phyloP scores from a whole-genome alignment of 2,329 filamentous ascomycete genomes.

The Pseudomassariella vexata region DNA sequence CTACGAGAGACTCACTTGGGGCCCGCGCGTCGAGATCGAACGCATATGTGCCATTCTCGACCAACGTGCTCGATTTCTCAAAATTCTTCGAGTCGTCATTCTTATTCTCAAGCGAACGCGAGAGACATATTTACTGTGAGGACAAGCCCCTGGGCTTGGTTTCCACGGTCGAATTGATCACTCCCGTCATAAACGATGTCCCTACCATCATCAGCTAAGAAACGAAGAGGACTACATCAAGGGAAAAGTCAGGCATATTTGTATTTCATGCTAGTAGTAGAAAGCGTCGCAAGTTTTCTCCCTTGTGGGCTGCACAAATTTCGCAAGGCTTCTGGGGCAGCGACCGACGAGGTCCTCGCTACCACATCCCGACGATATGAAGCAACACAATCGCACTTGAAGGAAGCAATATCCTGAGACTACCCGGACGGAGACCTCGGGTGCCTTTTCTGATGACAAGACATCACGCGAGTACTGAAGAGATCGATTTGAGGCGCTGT shows the following conservation, averaged over 20 bases:
- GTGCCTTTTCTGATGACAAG: constrained; percentile 37
- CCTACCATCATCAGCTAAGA: not conserved
- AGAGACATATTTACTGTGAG: no score
- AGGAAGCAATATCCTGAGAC: constrained; percentile 25
- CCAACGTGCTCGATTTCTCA: not conserved
- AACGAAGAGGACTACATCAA: not conserved
- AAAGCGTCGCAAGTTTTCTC: constrained; percentile 39
- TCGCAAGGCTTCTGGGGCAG: constrained; percentile 30
- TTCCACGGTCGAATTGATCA: no score
- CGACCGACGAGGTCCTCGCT: constrained; percentile 25
- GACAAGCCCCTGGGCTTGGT: no score
- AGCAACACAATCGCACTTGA: constrained; percentile 10
- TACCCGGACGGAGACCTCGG: constrained; percentile 25
- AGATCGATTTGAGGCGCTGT: constrained; percentile 29
- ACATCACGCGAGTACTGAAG: constrained; percentile 35
- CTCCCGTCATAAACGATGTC: not conserved
- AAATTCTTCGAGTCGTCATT: not conserved
- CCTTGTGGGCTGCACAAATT: constrained; percentile 41
- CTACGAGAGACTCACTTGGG: not conserved
- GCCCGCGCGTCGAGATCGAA: not conserved
- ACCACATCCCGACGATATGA: constrained; percentile 17
- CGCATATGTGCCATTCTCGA: not conserved
- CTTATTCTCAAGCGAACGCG: no score
- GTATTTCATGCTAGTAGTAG: constrained; percentile 1
- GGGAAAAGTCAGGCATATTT: not conserved